Percentiles rank a stretch among this genome's conserved stretches.
phyloP scores from a whole-genome alignment of 2,329 filamentous ascomycete genomes.

The Xylaria sp. region DNA sequence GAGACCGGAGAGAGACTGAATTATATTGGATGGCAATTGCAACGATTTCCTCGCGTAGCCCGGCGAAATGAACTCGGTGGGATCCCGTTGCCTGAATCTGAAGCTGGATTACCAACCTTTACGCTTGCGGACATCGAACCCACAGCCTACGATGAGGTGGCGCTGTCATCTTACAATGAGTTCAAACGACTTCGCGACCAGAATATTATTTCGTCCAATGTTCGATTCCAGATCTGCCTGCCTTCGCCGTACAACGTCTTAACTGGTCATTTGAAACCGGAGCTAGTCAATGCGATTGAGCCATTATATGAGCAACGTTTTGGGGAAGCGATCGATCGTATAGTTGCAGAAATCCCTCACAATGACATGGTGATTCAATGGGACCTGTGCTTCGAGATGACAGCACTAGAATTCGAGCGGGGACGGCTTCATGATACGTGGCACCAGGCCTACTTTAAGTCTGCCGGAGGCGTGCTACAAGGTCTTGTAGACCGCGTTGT shows the following conservation, averaged over 20 bases:
- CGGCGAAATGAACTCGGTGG: constrained; percentile 40
- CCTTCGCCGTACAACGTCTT: constrained; percentile 43
- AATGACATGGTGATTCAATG: constrained; percentile 45
- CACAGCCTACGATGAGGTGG: constrained; percentile 42
- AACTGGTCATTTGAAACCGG: constrained; percentile 39
- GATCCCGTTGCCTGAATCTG: constrained; percentile 36
- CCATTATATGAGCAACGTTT: constrained; percentile 44
- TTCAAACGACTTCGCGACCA: constrained; percentile 40
- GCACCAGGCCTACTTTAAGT: constrained; percentile 40
- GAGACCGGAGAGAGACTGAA: constrained; percentile 43
- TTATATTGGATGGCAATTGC: constrained; percentile 43
- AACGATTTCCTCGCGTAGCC: constrained; percentile 38
- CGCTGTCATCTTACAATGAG: constrained; percentile 41
- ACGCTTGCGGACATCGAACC: constrained; percentile 42
- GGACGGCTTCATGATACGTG: constrained; percentile 35
- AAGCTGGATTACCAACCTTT: constrained; percentile 35
- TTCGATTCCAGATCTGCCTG: constrained; percentile 42
- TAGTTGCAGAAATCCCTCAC: constrained; percentile 38
- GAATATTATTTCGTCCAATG: constrained; percentile 21
- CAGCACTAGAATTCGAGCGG: constrained; percentile 41
- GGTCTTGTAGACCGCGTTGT: constrained; percentile 43
- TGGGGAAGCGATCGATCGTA: constrained; percentile 37
- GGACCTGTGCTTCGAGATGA: constrained; percentile 45
- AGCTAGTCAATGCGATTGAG: constrained; percentile 38
- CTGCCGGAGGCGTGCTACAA: constrained; percentile 34